Base-by-base conservation (phyloP, 345 rosid species). In the Turritis glabra region DNA sequence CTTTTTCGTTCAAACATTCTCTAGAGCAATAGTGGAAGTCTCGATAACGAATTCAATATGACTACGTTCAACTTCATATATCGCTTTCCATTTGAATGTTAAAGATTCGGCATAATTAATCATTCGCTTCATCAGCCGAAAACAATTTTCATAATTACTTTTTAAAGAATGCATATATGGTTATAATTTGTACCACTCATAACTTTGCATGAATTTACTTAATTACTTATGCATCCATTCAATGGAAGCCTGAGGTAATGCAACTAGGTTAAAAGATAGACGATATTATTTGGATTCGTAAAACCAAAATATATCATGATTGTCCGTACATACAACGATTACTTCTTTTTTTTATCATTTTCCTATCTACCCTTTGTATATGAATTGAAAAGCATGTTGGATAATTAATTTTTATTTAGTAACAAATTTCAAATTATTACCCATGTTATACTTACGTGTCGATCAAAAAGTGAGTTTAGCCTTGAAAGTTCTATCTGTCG, bases 1-100 rank as follows among this genome's bases (percentile, higher is more conserved):
- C 43, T 60, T 22, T 60, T 52, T 46, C 38, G 18, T 51, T 74
- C 61, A 75, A 60, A 40, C 74, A 68, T 59, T 59, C 37, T 74
- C 4, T 37, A 27, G 22, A 51, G 43, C 43, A n/a, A 22, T 48
- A 58, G 51, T 55, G 58, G 22, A 57, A n/a, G 61, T 58, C 40
- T 48, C 43, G 38, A 66, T 47, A 26, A 65, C 67, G 43, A 57
- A 46, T 74, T 23, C 51, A 57, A n/a, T 11, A 74, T 74, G 72
- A 56, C 58, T 61, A 66, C 52, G 67, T 74, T 65, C 40, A 21
- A 46, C 38, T 33, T 65, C 57, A 66, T 25, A 53, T 30, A 65
- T 66, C 72, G 43, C 43, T 57, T 74, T 74, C 73, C 25, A 57
- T 57, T 56, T 6, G 48, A 14, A 9, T 26, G 50, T 35, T 57